These are phyloP conservation scores for Kwoniella dejecticola DNA, from an alignment of 768 basidiomycete species.

Conservation along the genomic window DNA sequence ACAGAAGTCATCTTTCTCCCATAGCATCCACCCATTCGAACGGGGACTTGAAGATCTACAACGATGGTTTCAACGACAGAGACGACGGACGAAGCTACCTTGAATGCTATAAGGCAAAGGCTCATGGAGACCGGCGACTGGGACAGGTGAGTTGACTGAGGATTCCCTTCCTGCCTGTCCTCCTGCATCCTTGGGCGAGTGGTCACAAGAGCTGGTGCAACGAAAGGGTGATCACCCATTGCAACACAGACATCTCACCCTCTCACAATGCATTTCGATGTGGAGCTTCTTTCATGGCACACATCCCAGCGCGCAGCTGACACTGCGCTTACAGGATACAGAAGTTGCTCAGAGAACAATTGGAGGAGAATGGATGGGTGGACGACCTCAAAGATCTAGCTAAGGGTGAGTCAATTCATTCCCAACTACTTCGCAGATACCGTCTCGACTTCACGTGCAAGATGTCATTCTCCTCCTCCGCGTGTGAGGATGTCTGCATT, in stretches of 20 bases:
- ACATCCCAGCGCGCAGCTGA: background rate
- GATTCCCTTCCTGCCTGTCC: background rate
- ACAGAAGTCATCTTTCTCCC: background rate
- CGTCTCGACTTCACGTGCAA: no score
- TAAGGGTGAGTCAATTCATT: constrained; percentile 40
- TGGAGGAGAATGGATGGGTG: constrained; percentile 44
- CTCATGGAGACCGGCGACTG: constrained; percentile 49
- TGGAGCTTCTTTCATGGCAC: background rate
- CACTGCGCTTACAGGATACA: constrained; percentile 33
- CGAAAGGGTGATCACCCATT: no score
- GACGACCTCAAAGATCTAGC: constrained; percentile 50
- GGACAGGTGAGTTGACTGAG: constrained; percentile 38
- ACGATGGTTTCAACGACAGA: constrained; percentile 21
- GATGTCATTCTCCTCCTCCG: no score
- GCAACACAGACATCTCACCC: no score
- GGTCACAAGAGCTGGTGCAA: background rate
- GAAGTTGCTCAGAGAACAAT: constrained; percentile 19
- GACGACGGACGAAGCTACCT: constrained; percentile 25
- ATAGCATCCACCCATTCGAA: background rate
- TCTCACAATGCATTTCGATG: background rate
- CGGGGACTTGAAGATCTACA: background rate
- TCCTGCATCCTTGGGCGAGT: background rate
- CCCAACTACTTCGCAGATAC: no score
- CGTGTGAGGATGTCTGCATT: no score
- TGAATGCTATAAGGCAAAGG: constrained; percentile 37